These are phyloP conservation scores for Ophiocordyceps camponoti-floridani DNA, from an alignment of 2,329 filamentous ascomycete species.

Conservation along the genomic window DNA sequence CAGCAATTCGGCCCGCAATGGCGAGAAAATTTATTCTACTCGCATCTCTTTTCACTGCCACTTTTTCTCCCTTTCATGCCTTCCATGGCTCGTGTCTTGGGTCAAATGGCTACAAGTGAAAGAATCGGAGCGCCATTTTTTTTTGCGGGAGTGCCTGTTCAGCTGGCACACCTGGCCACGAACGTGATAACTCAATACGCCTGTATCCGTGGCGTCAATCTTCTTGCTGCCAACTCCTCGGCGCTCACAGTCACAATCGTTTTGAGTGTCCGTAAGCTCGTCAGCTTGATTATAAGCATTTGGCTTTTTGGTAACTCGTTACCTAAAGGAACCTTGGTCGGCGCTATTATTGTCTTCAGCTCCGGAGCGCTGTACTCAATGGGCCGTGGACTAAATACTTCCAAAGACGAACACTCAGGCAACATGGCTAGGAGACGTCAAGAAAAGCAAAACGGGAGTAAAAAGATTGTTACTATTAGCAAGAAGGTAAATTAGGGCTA, in stretches of 20 bases:
- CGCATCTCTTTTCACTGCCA: constrained; percentile 56
- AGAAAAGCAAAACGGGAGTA: too few relatives aligned
- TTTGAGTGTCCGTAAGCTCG: constrained; percentile 83
- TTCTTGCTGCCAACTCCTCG: constrained; percentile 75
- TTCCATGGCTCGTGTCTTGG: constrained; percentile 45
- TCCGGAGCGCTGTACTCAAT: constrained; percentile 83
- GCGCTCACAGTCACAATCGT: constrained; percentile 94
- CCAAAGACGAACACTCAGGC: too few relatives aligned
- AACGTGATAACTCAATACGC: constrained; percentile 85
- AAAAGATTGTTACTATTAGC: too few relatives aligned
- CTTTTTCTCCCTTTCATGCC: constrained; percentile 58
- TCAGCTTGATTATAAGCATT: constrained; percentile 80
- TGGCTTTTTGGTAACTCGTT: constrained; percentile 85
- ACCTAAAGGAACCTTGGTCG: constrained; percentile 56
- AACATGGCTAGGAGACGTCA: too few relatives aligned
- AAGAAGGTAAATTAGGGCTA: too few relatives aligned
- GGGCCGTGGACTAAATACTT: constrained; percentile 13
- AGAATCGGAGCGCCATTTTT: constrained; percentile 23
- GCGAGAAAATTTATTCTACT: constrained; percentile 95
- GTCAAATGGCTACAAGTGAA: constrained; percentile 43
- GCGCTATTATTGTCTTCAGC: constrained; percentile 73
- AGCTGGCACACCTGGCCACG: constrained; percentile 50
- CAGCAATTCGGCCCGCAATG: constrained; percentile 72
- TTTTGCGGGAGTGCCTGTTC: constrained; percentile 34
- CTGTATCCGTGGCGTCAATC: constrained; percentile 89